Evolutionary conservation across 2,329 filamentous ascomycete species (phyloP), one percentile per base, ranked within the genome.

Genomic region (Trichoderma sp.): DNA sequence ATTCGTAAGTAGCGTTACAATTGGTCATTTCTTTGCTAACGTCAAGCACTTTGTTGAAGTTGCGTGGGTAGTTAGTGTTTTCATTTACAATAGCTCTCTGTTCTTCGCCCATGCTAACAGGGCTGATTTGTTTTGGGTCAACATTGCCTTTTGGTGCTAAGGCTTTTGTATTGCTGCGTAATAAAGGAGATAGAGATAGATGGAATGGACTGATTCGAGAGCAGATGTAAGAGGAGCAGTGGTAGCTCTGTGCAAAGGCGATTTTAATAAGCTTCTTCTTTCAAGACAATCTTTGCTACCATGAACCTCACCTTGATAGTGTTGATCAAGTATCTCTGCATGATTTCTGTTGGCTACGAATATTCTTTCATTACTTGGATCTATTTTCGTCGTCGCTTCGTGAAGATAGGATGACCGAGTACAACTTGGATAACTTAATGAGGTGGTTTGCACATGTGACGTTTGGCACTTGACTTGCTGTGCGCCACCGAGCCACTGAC

Each of bases 1-100:
- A 15, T 9, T 50, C 1, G 9, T n/a, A 3, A 9, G 55, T 32
- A 12, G n/a, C 13, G n/a, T n/a, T n/a, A n/a, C n/a, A n/a, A n/a
- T n/a, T n/a, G 20, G 3, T 11, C 17, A 13, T 20, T 17, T 59
- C 36, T 17, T 5, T 26, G 3, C 28, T n/a, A 30, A 20, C 13
- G 36, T 32, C 11, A n/a, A 20, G 0, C 2, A 17, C 20, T 58
- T 30, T 12, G 2, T n/a, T 32, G 5, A 2, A 0, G n/a, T 1
- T 23, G 6, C 6, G 15, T 28, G n/a, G 20, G 6, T n/a, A 12
- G 13, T 4, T 1, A 17, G 30, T 6, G 20, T 59, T 26, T 3
- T 17, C n/a, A 4, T 43, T 28, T 26, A 9, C 9, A 3, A 32
- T 8, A 5, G 4, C 1, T 43, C 26, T 39, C 11, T 17, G 3